Conservation (phyloP, 805 yeast genomes). For the Saccharomycopsis malanga region DNA sequence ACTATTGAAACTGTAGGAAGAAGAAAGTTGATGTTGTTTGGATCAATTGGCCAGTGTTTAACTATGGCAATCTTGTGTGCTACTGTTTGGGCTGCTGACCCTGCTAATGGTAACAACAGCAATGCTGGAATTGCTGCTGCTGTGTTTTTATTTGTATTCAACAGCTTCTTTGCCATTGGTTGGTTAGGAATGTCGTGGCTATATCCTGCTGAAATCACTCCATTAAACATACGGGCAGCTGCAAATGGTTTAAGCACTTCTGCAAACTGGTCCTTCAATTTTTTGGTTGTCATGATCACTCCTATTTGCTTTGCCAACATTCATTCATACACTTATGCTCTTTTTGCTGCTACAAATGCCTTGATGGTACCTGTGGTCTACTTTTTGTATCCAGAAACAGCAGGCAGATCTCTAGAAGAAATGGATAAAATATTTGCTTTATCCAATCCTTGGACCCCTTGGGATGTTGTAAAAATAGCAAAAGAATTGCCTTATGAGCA, state of each 20-base stretch:
- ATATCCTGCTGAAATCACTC: conserved; percentile 57
- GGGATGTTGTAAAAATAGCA: conserved; percentile 37
- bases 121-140: conserved; percentile 55
- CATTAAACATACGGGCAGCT: conserved; percentile 49
- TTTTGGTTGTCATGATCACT: conserved; percentile 60
- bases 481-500: conserved; percentile 25
- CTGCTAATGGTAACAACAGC: conserved; percentile 29
- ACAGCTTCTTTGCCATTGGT: conserved; percentile 31
- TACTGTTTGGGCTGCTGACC: conserved; percentile 40
- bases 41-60: conserved; percentile 43
- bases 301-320: conserved; percentile 46
- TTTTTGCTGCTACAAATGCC: conserved; percentile 60
- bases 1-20: conserved; percentile 60
- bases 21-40: conserved; percentile 49
- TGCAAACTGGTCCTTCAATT: conserved; percentile 60
- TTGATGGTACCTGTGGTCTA: conserved; percentile 53
- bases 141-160: conserved; percentile 50
- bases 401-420: conserved; percentile 68
- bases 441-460: conserved; percentile 34
- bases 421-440: conserved; percentile 49
- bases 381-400: conserved; percentile 71
- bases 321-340: conserved; percentile 52
- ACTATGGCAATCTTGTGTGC: conserved; percentile 34
- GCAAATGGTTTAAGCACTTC: conserved; percentile 42
- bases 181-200: conserved; percentile 53